These are phyloP conservation scores for Sisymbrium altissimum DNA, from an alignment of 345 rosid genomes.

Conservation along the genomic window DNA sequence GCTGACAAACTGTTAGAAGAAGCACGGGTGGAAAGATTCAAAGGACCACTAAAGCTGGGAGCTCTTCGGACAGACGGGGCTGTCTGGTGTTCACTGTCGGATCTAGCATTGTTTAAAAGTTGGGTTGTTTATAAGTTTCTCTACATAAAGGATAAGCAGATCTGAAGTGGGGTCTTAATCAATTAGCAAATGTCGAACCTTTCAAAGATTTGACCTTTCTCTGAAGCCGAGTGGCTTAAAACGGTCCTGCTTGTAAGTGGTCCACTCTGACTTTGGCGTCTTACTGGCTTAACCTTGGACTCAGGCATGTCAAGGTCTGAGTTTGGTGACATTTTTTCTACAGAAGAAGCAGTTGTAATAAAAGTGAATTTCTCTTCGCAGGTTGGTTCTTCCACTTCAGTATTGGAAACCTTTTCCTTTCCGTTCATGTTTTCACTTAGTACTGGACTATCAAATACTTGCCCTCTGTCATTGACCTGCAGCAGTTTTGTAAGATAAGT, in stretches of 20 bases:
- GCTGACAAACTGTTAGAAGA: constrained; percentile 98
- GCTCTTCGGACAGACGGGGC: constrained; percentile 46
- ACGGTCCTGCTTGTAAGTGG: constrained; percentile 66
- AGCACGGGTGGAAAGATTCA: constrained; percentile 92
- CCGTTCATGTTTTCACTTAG: constrained; percentile 38
- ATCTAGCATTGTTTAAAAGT: constrained; percentile 39
- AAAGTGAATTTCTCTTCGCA: constrained; percentile 37
- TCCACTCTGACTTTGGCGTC: constrained; percentile 89
- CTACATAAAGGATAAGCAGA: constrained; percentile 5
- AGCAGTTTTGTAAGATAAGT: neutral
- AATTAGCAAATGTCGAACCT: constrained; percentile 47
- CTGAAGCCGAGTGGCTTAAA: constrained; percentile 56
- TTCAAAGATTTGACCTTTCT: constrained; percentile 49
- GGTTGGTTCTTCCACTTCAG: constrained; percentile 41
- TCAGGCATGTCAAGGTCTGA: constrained; percentile 49
- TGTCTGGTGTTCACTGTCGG: constrained; percentile 48
- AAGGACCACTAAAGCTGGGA: constrained; percentile 96
- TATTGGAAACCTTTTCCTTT: constrained; percentile 51
- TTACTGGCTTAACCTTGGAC: constrained; percentile 47
- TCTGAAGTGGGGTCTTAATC: constrained; percentile 1
- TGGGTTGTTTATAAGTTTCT: neutral
- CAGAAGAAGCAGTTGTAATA: constrained; percentile 43
- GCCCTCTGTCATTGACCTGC: constrained; percentile 37
- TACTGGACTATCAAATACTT: constrained; percentile 32
- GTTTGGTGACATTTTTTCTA: constrained; percentile 46